phyloP scores from a whole-genome alignment of 768 basidiomycete species.

The Termitomyces sp. region DNA sequence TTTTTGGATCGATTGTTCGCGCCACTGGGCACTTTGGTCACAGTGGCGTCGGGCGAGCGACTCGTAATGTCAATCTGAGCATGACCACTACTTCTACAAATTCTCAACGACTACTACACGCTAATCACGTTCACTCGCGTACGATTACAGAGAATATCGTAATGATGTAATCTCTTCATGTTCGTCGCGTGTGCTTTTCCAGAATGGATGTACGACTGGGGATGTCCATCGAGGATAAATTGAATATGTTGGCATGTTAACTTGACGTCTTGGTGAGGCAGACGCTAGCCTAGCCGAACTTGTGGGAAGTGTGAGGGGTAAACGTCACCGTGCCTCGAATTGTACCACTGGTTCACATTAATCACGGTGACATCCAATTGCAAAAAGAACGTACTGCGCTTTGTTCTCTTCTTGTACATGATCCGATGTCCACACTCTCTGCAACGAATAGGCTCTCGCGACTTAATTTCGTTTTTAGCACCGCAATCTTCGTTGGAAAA shows the following conservation, averaged over 20 bases:
- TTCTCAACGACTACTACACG: background rate
- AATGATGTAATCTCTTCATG: background rate
- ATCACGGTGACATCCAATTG: background rate
- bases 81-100: background rate
- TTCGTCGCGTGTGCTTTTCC: background rate
- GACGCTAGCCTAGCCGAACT: background rate
- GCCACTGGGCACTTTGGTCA: constrained; percentile 40
- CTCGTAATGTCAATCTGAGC: constrained; percentile 20
- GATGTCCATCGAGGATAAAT: background rate
- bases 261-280: background rate
- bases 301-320: background rate
- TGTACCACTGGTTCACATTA: constrained; percentile 56
- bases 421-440: constrained; percentile 96
- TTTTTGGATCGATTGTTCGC: constrained; percentile 45
- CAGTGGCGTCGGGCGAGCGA: constrained; percentile 27
- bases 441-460: constrained; percentile 92
- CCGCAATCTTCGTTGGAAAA: constrained; percentile 65
- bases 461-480: constrained; percentile 85
- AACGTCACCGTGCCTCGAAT: constrained; percentile 70
- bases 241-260: background rate
- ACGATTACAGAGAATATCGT: background rate
- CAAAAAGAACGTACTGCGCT: constrained; percentile 62
- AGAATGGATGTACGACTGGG: background rate
- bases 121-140: background rate
- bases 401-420: constrained; percentile 98